Evolutionary conservation across 108 stramenopile genomes (phyloP).

Genomic region (Stephanodiscus triporus): DNA sequence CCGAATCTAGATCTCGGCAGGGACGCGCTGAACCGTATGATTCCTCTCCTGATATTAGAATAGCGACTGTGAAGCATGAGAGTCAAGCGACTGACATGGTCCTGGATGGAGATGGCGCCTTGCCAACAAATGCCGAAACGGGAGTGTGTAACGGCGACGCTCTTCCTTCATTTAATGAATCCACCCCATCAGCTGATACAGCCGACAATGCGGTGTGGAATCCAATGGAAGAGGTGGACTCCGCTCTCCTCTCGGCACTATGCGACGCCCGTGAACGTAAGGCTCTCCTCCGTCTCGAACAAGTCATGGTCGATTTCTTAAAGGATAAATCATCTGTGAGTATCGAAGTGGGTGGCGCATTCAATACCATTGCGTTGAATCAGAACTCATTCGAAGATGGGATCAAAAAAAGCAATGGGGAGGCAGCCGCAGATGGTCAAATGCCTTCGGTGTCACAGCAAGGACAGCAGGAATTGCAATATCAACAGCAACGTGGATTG

Average conservation of each 20-base stretch:
- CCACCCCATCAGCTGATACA: neutral
- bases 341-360: constrained; percentile 80
- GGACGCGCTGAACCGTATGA: neutral
- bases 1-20: neutral
- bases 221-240: constrained; percentile 66
- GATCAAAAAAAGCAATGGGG: neutral
- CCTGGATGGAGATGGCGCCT: neutral
- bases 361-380: constrained; percentile 58
- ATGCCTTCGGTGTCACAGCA: constrained; percentile 13
- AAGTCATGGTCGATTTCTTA: constrained; percentile 74
- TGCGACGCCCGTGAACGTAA: constrained; percentile 80
- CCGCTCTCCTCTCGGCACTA: constrained; percentile 77
- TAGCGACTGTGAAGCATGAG: neutral
- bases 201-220: constrained; percentile 21
- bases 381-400: neutral
- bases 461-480: constrained; percentile 38
- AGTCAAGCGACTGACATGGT: neutral
- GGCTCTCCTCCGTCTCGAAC: constrained; percentile 81
- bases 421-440: constrained; percentile 20
- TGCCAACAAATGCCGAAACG: neutral
- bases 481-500: constrained; percentile 42
- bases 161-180: neutral
- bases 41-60: neutral
- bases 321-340: constrained; percentile 49
- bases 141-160: neutral